Evolutionary conservation across 805 yeast genomes (phyloP).

Genomic region (Starmera quercuum): DNA sequence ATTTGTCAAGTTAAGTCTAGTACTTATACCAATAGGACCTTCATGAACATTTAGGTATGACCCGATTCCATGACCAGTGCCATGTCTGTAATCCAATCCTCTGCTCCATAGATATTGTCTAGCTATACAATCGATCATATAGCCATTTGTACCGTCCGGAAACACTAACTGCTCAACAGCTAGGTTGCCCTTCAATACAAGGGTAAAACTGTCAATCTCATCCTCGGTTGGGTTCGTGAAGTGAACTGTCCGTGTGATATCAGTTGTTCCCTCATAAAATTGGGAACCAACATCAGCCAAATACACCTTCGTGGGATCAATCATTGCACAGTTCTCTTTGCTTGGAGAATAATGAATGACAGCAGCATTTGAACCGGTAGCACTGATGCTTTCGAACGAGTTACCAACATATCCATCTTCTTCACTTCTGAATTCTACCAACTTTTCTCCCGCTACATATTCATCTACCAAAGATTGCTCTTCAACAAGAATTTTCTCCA

Average conservation of each 20-base stretch:
- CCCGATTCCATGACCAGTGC: conserved; percentile 98
- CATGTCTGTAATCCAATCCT: conserved; percentile 87
- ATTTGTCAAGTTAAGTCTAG: conserved; percentile 36
- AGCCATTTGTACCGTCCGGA: conserved; percentile 71
- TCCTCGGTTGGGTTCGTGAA: conserved; percentile 50
- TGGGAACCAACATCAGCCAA: conserved; percentile 90
- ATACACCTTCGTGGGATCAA: conserved; percentile 63
- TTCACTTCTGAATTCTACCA: conserved; percentile 44
- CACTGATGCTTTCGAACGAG: conserved; percentile 70
- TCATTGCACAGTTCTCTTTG: conserved; percentile 43
- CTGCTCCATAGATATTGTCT: conserved; percentile 74
- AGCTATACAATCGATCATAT: conserved; percentile 72
- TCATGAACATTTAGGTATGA: conserved; percentile 88
- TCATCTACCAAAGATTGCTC: conserved; percentile 46
- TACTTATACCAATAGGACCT: conserved; percentile 82
- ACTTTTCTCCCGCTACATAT: conserved; percentile 55
- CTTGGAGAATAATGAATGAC: conserved; percentile 73
- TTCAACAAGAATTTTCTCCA: conserved; percentile 47
- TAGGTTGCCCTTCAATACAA: conserved; percentile 87
- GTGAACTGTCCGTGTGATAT: conserved; percentile 83
- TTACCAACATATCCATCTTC: conserved; percentile 55
- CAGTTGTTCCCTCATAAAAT: conserved; percentile 91
- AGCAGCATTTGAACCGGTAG: conserved; percentile 71
- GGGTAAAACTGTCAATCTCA: conserved; percentile 62
- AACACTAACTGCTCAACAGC: conserved; percentile 76